Percentiles rank a stretch among this genome's conserved stretches.
Evolutionary conservation across 2,329 filamentous ascomycete species (phyloP).

Genomic region (Thielaviopsis populi): DNA sequence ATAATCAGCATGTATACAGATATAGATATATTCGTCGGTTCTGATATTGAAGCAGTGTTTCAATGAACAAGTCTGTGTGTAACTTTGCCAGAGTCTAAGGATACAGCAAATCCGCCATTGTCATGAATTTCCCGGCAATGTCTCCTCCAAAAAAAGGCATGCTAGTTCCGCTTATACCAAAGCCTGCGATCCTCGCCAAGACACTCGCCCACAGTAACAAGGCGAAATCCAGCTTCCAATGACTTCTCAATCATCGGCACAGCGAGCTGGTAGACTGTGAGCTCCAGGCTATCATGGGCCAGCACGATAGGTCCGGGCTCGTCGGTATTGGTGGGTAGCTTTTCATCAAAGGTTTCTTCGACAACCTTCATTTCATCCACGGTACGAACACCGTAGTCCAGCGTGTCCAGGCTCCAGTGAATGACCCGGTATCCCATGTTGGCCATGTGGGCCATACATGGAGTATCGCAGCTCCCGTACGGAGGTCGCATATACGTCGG

Average conservation of each 20-base stretch:
- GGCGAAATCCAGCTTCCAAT: conserved; percentile 10
- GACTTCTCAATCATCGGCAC: conserved; percentile 17
- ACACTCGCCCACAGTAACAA: conserved; percentile 30
- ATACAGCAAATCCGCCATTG: background rate
- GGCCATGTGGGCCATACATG: conserved; percentile 24
- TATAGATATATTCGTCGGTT: background rate
- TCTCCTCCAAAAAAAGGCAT: background rate
- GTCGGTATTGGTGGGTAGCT: conserved; percentile 17
- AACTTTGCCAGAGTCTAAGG: background rate
- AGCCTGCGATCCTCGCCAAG: conserved; percentile 35
- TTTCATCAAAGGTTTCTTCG: conserved; percentile 25
- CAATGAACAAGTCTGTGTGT: background rate
- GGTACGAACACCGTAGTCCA: conserved; percentile 41
- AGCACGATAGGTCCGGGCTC: conserved; percentile 34
- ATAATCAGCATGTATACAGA: background rate
- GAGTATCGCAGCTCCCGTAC: conserved; percentile 29
- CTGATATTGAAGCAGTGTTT: background rate
- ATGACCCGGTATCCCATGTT: conserved; percentile 39
- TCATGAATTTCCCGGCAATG: background rate
- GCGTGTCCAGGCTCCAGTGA: conserved; percentile 44
- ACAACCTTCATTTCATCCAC: conserved; percentile 34
- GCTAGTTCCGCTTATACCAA: conserved; percentile 32
- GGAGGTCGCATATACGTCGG: conserved; percentile 33
- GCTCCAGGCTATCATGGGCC: conserved; percentile 36
- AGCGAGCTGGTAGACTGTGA: conserved; percentile 30